Percentiles rank a stretch among this genome's conserved stretches.
Evolutionary conservation across 306 rosid species (phyloP).

Genomic region (Castanospermum australe): DNA sequence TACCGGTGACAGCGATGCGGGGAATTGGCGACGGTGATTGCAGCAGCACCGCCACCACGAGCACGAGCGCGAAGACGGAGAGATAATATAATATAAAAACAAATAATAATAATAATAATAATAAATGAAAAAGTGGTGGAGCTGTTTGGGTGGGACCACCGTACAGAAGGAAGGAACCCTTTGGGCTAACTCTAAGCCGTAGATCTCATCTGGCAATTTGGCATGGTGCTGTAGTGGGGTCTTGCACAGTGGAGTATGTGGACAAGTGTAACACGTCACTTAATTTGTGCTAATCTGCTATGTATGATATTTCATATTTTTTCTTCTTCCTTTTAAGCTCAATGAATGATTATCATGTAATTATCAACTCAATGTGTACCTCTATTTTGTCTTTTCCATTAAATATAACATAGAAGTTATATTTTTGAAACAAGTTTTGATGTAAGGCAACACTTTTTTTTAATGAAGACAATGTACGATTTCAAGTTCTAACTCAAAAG

Average conservation of each 20-base stretch:
- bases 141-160: background rate
- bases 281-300: background rate
- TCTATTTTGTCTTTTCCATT: too few relatives aligned
- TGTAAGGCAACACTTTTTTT: too few relatives aligned
- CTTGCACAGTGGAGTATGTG: background rate
- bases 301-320: too few relatives aligned
- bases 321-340: too few relatives aligned
- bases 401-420: too few relatives aligned
- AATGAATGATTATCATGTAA: too few relatives aligned
- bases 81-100: too few relatives aligned
- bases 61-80: background rate
- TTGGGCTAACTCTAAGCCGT: background rate
- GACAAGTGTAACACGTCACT: background rate
- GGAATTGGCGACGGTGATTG: background rate
- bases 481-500: too few relatives aligned
- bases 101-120: background rate
- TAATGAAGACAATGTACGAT: too few relatives aligned
- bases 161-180: background rate
- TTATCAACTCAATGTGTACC: too few relatives aligned
- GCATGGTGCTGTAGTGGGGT: background rate
- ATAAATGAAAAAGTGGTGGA: background rate
- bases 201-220: background rate
- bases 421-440: too few relatives aligned
- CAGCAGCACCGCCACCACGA: background rate
- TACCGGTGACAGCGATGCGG: slow-evolving; percentile 41